These are phyloP conservation scores for Magnaporthiopsis poae DNA, from an alignment of 2,329 filamentous ascomycete species.

Conservation along the genomic window DNA sequence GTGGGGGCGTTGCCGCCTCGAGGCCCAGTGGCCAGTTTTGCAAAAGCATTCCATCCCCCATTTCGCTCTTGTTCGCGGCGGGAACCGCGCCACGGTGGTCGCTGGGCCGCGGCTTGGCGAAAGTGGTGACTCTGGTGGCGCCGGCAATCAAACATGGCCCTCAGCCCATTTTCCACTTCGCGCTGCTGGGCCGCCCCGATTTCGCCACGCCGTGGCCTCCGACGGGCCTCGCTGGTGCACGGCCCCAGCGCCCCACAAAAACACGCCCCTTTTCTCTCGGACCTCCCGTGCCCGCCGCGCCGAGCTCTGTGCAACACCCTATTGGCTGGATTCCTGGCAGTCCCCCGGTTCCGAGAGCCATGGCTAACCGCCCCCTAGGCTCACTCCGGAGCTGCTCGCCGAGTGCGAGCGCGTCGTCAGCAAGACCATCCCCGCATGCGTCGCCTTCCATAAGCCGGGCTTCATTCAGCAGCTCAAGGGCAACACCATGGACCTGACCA, in stretches of 20 bases:
- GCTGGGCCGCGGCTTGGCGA: too few relatives aligned
- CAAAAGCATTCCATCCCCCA: too few relatives aligned
- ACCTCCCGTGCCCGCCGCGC: conserved; percentile 7
- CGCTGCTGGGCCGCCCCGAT: conserved; percentile 2
- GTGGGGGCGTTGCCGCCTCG: too few relatives aligned
- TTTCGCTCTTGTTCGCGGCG: too few relatives aligned
- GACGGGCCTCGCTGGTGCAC: conserved; percentile 3
- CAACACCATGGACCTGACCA: conserved; percentile 42
- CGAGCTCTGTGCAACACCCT: background rate
- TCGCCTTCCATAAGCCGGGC: conserved; percentile 54
- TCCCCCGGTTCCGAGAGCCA: background rate
- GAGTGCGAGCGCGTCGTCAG: conserved; percentile 53
- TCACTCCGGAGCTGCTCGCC: conserved; percentile 47
- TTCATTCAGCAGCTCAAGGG: conserved; percentile 52
- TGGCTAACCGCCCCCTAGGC: conserved; percentile 20
- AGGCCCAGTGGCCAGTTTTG: too few relatives aligned
- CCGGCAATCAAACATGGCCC: conserved; percentile 3
- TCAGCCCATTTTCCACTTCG: conserved; percentile 6
- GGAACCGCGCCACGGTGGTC: too few relatives aligned
- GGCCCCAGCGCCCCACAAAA: conserved; percentile 1
- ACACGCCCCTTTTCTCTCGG: conserved; percentile 3
- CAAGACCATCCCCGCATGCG: conserved; percentile 51
- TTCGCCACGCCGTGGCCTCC: conserved; percentile 7
- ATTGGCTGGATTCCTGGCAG: background rate
- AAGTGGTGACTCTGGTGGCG: background rate